phyloP scores from a whole-genome alignment of 352 stramenopile species.

The Globisporangium uncinulatum region DNA sequence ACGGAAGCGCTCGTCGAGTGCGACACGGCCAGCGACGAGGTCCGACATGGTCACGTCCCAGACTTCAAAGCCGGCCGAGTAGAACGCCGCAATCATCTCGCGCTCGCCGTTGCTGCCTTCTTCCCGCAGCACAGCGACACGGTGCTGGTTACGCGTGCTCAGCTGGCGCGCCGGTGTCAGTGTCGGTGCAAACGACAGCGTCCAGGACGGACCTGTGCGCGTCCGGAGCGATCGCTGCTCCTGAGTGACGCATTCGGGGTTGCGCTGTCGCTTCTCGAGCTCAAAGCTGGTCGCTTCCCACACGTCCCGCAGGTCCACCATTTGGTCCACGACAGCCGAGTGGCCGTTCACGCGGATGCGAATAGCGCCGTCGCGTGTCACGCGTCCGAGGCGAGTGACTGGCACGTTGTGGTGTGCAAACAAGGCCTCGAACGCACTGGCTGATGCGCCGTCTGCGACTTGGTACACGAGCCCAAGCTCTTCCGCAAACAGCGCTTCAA shows the following conservation, averaged over 20 bases:
- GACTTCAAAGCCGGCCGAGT: slow-evolving; percentile 95
- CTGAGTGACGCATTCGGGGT: slow-evolving; percentile 93
- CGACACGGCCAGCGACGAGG: slow-evolving; percentile 88
- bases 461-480: slow-evolving; percentile 97
- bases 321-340: slow-evolving; percentile 64
- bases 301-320: slow-evolving; percentile 89
- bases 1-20: slow-evolving; percentile 92
- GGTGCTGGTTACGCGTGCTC: slow-evolving; percentile 84
- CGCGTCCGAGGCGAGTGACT: slow-evolving; percentile 88
- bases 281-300: slow-evolving; percentile 99
- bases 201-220: slow-evolving; percentile 83
- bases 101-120: slow-evolving; percentile 99
- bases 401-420: slow-evolving; percentile 85
- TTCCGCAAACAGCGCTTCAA: slow-evolving; percentile 93
- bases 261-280: slow-evolving; percentile 96
- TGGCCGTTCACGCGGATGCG: slow-evolving; percentile 88
- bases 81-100: slow-evolving; percentile 98
- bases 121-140: slow-evolving; percentile 96
- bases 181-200: slow-evolving; percentile 85
- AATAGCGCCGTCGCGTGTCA: slow-evolving; percentile 83
- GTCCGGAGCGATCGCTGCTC: slow-evolving; percentile 91
- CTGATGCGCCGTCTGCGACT: slow-evolving; percentile 60
- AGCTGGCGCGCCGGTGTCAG: slow-evolving; percentile 79
- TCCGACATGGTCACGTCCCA: slow-evolving; percentile 99
- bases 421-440: slow-evolving; percentile 73